phyloP scores from a whole-genome alignment of 257 asterid genomes.

The Jasminum sambac region DNA sequence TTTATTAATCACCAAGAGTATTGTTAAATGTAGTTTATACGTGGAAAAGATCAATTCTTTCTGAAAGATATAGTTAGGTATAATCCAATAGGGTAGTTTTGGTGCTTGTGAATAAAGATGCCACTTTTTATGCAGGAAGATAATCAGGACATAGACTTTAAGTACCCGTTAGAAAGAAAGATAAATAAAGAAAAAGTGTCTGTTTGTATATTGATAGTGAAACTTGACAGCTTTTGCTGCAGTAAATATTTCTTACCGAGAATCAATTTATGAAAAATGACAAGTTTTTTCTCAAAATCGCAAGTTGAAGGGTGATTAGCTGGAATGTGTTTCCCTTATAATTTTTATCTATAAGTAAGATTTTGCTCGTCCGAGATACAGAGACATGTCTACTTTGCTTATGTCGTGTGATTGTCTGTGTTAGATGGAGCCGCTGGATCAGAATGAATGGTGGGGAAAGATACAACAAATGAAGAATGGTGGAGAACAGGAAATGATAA shows the following conservation, averaged over 20 bases:
- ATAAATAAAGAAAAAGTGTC: background rate
- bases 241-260: slow-evolving; percentile 7
- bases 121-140: background rate
- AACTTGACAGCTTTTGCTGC: slow-evolving; percentile 9
- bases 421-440: slow-evolving; percentile 82
- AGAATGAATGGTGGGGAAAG: slow-evolving; percentile 86
- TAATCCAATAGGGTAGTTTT: background rate
- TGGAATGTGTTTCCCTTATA: slow-evolving; percentile 5
- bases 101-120: background rate
- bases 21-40: background rate
- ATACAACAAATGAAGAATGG: slow-evolving; percentile 78
- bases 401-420: slow-evolving; percentile 16
- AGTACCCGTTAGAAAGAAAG: background rate
- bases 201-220: background rate
- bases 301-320: background rate
- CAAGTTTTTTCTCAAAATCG: slow-evolving; percentile 6
- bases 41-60: background rate
- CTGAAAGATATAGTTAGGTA: background rate
- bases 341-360: slow-evolving; percentile 4
- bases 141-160: background rate
- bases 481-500: slow-evolving; percentile 83
- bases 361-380: slow-evolving; percentile 6
- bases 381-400: slow-evolving; percentile 5
- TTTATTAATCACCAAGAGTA: background rate
- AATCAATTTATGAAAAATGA: background rate